Conservation (phyloP, 2,329 filamentous ascomycete genomes). For the Trichothecium roseum region DNA sequence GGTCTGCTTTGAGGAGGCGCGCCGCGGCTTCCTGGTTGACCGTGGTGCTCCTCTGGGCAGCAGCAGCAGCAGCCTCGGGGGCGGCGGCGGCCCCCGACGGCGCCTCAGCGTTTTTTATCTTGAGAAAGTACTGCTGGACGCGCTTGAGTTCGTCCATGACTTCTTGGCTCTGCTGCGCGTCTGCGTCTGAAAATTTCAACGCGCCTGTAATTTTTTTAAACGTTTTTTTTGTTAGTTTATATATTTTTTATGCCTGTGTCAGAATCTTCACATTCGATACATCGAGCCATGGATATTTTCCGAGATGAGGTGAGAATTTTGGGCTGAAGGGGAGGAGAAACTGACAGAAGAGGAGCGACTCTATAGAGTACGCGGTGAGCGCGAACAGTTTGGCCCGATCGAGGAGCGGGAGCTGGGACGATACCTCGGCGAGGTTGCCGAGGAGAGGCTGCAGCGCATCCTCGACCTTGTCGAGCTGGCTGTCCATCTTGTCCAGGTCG, state of each 20-base stretch:
- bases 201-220: constrained; percentile 36
- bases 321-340: constrained; percentile 2
- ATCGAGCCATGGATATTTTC: neutral
- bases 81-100: constrained; percentile 31
- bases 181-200: constrained; percentile 65
- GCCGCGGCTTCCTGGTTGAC: constrained; percentile 69
- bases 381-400: constrained; percentile 92
- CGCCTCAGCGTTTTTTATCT: constrained; percentile 71
- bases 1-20: constrained; percentile 71
- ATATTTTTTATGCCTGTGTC: neutral
- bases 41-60: constrained; percentile 33
- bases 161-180: constrained; percentile 76
- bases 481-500: constrained; percentile 63
- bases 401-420: constrained; percentile 76
- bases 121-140: constrained; percentile 84
- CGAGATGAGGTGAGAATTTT: neutral
- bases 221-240: neutral
- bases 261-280: neutral
- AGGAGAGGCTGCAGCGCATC: constrained; percentile 66
- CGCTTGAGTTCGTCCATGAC: constrained; percentile 79
- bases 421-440: constrained; percentile 52
- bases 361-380: constrained; percentile 78
- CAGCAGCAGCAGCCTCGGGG: neutral
- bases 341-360: constrained; percentile 80
- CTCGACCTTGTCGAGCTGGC: constrained; percentile 71